Percentiles rank a stretch among this genome's conserved stretches.
These are phyloP conservation scores for Spinacia oleracea DNA, from an alignment of 179 eudicot genomes.

Conservation along the genomic window DNA sequence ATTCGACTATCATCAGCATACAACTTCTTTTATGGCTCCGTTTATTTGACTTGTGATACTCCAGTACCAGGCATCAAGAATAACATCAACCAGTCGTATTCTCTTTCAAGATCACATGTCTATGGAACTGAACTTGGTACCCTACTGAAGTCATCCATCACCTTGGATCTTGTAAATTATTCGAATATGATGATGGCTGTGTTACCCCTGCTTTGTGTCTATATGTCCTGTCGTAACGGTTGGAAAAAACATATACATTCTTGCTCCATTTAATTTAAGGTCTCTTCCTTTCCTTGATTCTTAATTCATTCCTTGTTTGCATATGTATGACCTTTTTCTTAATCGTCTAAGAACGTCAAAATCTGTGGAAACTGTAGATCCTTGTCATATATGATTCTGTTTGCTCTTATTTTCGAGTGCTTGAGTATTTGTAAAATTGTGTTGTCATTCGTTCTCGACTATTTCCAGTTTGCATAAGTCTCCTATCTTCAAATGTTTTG, in stretches of 20 bases:
- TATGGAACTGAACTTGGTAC: no score
- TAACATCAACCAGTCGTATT: no score
- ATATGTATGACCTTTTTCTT: no score
- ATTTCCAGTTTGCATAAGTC: background rate
- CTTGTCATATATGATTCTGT: background rate
- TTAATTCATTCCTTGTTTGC: background rate
- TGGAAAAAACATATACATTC: no score
- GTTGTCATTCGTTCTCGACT: background rate
- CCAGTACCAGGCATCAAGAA: no score
- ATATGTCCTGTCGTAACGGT: background rate
- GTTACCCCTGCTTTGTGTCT: background rate
- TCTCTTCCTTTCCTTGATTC: background rate
- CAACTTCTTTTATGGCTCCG: no score
- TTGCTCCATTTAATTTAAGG: background rate
- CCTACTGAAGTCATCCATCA: no score
- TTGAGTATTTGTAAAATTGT: background rate
- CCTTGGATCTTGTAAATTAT: no score
- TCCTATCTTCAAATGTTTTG: background rate
- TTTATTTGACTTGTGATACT: no score
- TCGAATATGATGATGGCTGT: background rate
- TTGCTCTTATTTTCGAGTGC: background rate
- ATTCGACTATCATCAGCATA: no score
- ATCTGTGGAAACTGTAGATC: background rate
- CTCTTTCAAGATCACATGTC: no score
- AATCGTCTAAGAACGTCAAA: background rate